Evolutionary conservation across 257 asterid genomes (phyloP).

Genomic region (Fraxinus americana): DNA sequence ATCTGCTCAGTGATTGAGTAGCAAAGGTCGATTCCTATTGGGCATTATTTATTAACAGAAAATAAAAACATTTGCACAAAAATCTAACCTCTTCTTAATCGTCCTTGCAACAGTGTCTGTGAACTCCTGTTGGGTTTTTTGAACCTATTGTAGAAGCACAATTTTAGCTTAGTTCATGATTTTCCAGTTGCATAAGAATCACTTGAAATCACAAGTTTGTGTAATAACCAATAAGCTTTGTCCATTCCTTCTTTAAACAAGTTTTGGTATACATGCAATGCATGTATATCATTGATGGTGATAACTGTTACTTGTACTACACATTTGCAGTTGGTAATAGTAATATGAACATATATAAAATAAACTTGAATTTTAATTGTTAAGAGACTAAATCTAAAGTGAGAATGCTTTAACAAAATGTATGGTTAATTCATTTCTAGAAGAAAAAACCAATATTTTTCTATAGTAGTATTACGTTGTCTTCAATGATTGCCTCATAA

Average conservation of each 20-base stretch:
- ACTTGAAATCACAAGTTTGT: neutral
- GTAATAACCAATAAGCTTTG: neutral
- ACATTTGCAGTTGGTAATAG: neutral
- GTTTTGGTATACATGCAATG: neutral
- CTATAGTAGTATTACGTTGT: neutral
- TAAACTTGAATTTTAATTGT: neutral
- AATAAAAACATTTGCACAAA: neutral
- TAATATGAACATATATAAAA: neutral
- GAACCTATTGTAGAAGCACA: neutral
- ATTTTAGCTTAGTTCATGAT: neutral
- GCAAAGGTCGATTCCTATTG: neutral
- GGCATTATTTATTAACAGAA: neutral
- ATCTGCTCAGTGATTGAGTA: neutral
- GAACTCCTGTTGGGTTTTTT: neutral
- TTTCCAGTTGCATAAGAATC: neutral
- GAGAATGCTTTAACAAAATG: neutral
- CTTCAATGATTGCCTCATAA: neutral
- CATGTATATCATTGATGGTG: neutral
- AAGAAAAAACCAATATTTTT: neutral
- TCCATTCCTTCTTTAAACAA: neutral
- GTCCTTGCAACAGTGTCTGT: neutral
- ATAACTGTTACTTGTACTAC: constrained; percentile 6
- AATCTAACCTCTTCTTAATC: neutral
- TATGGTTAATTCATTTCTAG: neutral
- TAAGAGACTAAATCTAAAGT: neutral